A percentile compares a stretch with the other conserved stretches of the same genome.
Evolutionary conservation across 2,329 filamentous ascomycete genomes (phyloP).

Genomic region (Penicillium sp.): DNA sequence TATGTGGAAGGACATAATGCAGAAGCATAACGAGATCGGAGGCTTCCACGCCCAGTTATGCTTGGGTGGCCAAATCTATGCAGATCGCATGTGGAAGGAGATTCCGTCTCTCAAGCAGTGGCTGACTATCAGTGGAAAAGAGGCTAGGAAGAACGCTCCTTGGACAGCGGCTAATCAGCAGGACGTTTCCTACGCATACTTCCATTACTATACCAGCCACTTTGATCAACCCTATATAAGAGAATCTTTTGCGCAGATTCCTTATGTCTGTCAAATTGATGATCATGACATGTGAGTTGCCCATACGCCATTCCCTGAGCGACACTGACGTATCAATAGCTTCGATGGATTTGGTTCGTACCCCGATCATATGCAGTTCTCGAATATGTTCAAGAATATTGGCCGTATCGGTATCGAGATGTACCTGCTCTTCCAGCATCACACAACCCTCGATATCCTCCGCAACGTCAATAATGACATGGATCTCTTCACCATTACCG

Average conservation of each 20-base stretch:
- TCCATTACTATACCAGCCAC: slow-evolving; percentile 97
- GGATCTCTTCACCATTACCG: slow-evolving; percentile 94
- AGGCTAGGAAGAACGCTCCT: slow-evolving; percentile 81
- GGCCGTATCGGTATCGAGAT: slow-evolving; percentile 93
- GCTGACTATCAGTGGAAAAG: slow-evolving; percentile 88
- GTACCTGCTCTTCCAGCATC: slow-evolving; percentile 97
- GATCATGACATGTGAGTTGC: slow-evolving; percentile 92
- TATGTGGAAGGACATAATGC: slow-evolving; percentile 99
- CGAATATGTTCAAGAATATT: slow-evolving; percentile 97
- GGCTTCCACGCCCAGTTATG: slow-evolving; percentile 94
- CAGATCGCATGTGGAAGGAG: slow-evolving; percentile 93
- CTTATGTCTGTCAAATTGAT: slow-evolving; percentile 87
- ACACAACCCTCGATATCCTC: slow-evolving; percentile 90
- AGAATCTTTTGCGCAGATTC: slow-evolving; percentile 96
- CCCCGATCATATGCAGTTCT: slow-evolving; percentile 97
- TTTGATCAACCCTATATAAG: slow-evolving; percentile 94
- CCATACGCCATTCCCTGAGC: neutral
- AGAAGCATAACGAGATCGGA: slow-evolving; percentile 94
- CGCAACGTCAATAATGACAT: slow-evolving; percentile 83
- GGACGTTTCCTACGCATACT: slow-evolving; percentile 93
- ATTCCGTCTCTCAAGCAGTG: slow-evolving; percentile 91
- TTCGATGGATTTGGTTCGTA: slow-evolving; percentile 98
- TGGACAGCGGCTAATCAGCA: slow-evolving; percentile 97
- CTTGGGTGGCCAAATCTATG: slow-evolving; percentile 91
- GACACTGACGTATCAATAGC: slow-evolving; percentile 47